Base-by-base conservation (phyloP, 1,139 yeast species). In the Kurtzmaniella natalensis region DNA sequence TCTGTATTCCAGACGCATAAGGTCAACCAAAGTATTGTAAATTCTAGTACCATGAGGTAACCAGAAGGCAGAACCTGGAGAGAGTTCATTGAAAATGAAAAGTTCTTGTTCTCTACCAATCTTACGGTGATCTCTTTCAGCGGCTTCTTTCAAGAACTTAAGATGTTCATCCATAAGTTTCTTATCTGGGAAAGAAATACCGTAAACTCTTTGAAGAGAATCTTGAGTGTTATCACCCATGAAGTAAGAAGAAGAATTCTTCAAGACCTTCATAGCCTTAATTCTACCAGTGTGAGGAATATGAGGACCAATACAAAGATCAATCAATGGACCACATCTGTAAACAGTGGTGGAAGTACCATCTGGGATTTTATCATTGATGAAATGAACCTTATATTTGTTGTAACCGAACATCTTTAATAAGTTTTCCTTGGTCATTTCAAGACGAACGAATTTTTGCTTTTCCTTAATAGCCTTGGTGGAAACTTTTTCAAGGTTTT, bases 121-220 rank as follows among this genome's bases (percentile, higher is more conserved):
- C 64, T 81, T 89, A 66, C 98, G 81, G 64, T 94, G 99, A 62
- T 94, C 98, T 70, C 98, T 86, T 61, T 81, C 79, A 39, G 95
- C 86, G 34, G 99, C 99, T 65, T 94, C 98, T 53, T 87, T 94
- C 56, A 94, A 74, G 67, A 92, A 94, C 60, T 88, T 86, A 66
- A 92, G 65, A 59, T 94, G 96, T 50, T 86, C 97, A 51, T 87
- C 94, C 95, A 94, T 85, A 51, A 80, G 76, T 65, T 89, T 88
- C 73, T 94, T 92, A 61, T 92, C 98, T 42, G 99, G 99, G 88
- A 94, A 94, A 15, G 97, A 86, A 45, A 92, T 82, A 76, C 99
- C 99, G 57, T 94, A 94, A 38, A 94, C 78, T 72, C 99, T 86
- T 69, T 94, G 99, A 60, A 94, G 75, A 11, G 97, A 88, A 58